Percentiles rank a stretch among this genome's conserved stretches.
phyloP scores from a whole-genome alignment of 148 eudicot genomes.

The Fagopyrum tataricum region DNA sequence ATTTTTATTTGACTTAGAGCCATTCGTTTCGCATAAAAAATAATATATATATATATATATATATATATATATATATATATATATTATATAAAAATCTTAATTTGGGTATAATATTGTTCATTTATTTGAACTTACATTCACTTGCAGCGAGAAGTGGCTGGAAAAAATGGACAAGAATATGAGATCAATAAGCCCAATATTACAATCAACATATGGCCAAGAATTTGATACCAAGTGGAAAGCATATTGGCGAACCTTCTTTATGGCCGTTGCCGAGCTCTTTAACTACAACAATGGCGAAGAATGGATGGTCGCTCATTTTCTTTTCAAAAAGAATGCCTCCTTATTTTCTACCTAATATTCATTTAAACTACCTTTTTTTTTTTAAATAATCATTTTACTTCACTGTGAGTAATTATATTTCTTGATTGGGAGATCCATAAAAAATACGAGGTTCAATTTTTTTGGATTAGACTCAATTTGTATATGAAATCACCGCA shows the following conservation, averaged over 20 bases:
- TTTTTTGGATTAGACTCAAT: too few relatives aligned
- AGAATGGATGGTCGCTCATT: constrained; percentile 97
- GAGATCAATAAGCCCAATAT: constrained; percentile 59
- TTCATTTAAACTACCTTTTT: neutral
- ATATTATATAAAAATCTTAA: too few relatives aligned
- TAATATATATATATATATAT: too few relatives aligned
- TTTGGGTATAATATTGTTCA: neutral
- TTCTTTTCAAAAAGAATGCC: constrained; percentile 64
- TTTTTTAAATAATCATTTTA: too few relatives aligned
- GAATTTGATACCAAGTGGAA: constrained; percentile 82
- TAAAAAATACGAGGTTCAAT: too few relatives aligned
- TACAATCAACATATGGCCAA: constrained; percentile 88
- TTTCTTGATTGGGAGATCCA: too few relatives aligned
- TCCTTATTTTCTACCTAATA: neutral
- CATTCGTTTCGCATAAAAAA: too few relatives aligned
- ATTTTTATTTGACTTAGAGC: too few relatives aligned
- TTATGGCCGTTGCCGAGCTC: constrained; percentile 86
- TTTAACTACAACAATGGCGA: constrained; percentile 83
- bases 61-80: too few relatives aligned
- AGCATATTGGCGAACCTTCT: constrained; percentile 89
- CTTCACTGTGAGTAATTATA: too few relatives aligned
- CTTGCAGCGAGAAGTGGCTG: constrained; percentile 91
- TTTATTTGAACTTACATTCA: neutral
- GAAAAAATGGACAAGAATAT: constrained; percentile 68
- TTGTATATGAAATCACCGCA: too few relatives aligned